Percentiles rank a stretch among this genome's conserved stretches.
Evolutionary conservation across 495 filamentous ascomycete genomes (phyloP).

Genomic region (Talaromyces proteolyticus): DNA sequence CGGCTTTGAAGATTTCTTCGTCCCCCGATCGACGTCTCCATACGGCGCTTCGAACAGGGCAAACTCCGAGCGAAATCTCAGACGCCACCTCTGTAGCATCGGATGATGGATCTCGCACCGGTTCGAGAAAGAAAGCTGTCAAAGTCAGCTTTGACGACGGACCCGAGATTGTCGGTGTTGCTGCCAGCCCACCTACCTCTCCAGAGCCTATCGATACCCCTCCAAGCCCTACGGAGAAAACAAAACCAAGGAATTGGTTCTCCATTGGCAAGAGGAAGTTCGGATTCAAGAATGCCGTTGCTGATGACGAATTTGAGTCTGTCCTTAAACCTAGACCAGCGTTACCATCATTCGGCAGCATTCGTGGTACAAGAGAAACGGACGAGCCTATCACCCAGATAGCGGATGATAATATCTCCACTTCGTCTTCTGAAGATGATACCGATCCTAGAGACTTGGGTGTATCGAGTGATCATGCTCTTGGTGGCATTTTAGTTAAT

Average conservation of each 20-base stretch:
- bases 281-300: slow-evolving; percentile 23
- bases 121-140: slow-evolving; percentile 57
- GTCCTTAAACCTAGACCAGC: slow-evolving; percentile 69
- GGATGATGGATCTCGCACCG: slow-evolving; percentile 48
- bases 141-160: slow-evolving; percentile 87
- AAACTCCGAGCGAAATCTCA: slow-evolving; percentile 51
- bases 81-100: slow-evolving; percentile 52
- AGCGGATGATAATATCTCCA: slow-evolving; percentile 34
- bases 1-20: slow-evolving; percentile 70
- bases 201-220: slow-evolving; percentile 41
- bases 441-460: slow-evolving; percentile 15
- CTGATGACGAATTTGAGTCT: slow-evolving; percentile 53
- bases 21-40: slow-evolving; percentile 34
- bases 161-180: slow-evolving; percentile 53
- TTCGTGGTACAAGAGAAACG: slow-evolving; percentile 44
- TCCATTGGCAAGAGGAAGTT: slow-evolving; percentile 44
- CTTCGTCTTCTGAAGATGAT: slow-evolving; percentile 25
- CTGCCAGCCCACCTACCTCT: slow-evolving; percentile 45
- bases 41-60: slow-evolving; percentile 20
- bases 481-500: slow-evolving; percentile 51
- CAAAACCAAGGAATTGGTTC: slow-evolving; percentile 44
- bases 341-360: slow-evolving; percentile 79
- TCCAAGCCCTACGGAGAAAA: slow-evolving; percentile 42
- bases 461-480: slow-evolving; percentile 58
- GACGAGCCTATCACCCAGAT: slow-evolving; percentile 15